Percentiles rank a stretch among this genome's conserved stretches.
Conservation (phyloP, 805 yeast species). For the Saccharomycopsis selenospora region DNA sequence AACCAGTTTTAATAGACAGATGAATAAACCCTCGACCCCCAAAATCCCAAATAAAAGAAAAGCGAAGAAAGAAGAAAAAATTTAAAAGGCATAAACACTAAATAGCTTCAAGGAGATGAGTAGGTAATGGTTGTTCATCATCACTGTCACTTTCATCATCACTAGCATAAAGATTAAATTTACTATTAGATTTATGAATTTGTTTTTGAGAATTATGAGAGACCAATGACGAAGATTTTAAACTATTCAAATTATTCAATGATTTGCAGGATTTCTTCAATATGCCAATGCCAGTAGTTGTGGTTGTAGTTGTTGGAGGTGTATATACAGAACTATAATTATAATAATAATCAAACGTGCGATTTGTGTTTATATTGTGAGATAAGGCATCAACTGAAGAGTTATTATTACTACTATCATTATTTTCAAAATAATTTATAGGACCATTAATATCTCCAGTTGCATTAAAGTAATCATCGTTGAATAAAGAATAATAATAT, state of each 20-base stretch:
- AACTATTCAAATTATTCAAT: not conserved
- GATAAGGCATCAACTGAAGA: slow-evolving; percentile 56
- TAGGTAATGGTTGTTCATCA: not conserved
- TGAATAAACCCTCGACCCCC: too few relatives aligned
- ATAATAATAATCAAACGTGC: slow-evolving; percentile 75
- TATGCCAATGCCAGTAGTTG: not conserved
- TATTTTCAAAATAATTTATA: slow-evolving; percentile 34
- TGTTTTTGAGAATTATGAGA: too few relatives aligned
- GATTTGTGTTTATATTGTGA: slow-evolving; percentile 61
- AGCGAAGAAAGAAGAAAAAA: not conserved
- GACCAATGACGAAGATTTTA: too few relatives aligned
- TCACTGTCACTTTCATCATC: not conserved
- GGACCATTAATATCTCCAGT: slow-evolving; percentile 31
- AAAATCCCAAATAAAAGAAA: too few relatives aligned
- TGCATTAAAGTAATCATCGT: not conserved
- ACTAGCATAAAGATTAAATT: not conserved
- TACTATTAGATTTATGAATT: too few relatives aligned
- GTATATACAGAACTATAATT: slow-evolving; percentile 70
- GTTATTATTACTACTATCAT: slow-evolving; percentile 5
- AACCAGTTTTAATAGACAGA: too few relatives aligned
- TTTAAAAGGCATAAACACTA: not conserved
- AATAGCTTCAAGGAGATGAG: not conserved
- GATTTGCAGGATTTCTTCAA: not conserved
- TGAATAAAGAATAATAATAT: slow-evolving; percentile 9
- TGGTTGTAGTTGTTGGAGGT: slow-evolving; percentile 4